Evolutionary conservation across 2,329 filamentous ascomycete species (phyloP).

Genomic region (Dactylellina cionopaga): DNA sequence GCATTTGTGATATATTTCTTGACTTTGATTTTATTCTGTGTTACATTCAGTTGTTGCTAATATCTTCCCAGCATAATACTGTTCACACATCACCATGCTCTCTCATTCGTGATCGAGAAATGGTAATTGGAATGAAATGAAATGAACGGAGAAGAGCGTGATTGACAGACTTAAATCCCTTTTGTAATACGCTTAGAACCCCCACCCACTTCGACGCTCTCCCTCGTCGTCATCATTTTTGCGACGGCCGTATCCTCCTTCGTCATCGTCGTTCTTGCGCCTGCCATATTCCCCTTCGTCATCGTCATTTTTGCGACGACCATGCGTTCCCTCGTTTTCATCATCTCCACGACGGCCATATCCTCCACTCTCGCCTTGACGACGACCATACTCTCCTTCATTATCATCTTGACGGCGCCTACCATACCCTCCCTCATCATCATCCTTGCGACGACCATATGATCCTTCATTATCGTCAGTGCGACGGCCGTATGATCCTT

Average conservation of each 20-base stretch:
- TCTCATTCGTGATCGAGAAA: too few relatives aligned
- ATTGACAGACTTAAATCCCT: too few relatives aligned
- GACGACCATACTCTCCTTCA: constrained; percentile 52
- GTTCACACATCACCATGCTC: too few relatives aligned
- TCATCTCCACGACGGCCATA: constrained; percentile 56
- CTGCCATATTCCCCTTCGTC: constrained; percentile 54
- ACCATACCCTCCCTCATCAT: constrained; percentile 53
- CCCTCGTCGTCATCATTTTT: constrained; percentile 54
- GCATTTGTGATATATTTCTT: too few relatives aligned
- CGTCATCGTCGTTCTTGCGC: constrained; percentile 56
- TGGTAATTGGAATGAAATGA: too few relatives aligned
- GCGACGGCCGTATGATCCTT: constrained; percentile 53
- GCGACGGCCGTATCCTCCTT: constrained; percentile 56
- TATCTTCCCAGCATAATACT: too few relatives aligned
- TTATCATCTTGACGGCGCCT: constrained; percentile 57
- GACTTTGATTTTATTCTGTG: too few relatives aligned
- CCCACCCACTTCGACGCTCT: constrained; percentile 12
- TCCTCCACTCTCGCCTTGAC: too few relatives aligned
- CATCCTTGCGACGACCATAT: constrained; percentile 2
- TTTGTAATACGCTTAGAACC: constrained; percentile 2
- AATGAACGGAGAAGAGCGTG: too few relatives aligned
- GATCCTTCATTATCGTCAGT: constrained; percentile 56
- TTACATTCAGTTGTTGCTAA: too few relatives aligned
- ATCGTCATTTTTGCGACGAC: constrained; percentile 4
- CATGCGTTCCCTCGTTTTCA: constrained; percentile 55